Percentiles rank a stretch among this genome's conserved stretches.
phyloP scores from a whole-genome alignment of 2,329 filamentous ascomycete species.

The Magnaporthales sp. region DNA sequence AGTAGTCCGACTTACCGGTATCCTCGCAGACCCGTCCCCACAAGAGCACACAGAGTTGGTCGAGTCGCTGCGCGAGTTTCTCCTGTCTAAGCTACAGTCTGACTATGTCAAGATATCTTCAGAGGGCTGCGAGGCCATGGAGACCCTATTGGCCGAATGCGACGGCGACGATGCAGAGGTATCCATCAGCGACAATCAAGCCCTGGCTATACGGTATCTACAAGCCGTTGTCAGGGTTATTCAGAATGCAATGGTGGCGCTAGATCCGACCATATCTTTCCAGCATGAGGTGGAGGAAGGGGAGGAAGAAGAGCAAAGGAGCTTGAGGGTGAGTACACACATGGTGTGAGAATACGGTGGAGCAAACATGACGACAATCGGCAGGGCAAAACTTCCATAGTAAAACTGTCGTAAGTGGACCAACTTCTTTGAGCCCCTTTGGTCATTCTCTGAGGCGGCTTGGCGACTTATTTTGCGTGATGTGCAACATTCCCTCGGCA shows the following conservation, averaged over 20 bases:
- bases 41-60: slow-evolving; percentile 32
- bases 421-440: neutral
- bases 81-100: slow-evolving; percentile 27
- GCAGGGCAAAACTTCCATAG: neutral
- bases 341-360: neutral
- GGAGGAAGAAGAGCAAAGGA: neutral
- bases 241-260: slow-evolving; percentile 21
- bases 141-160: slow-evolving; percentile 15
- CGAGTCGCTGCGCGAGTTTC: slow-evolving; percentile 20
- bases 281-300: neutral
- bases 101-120: slow-evolving; percentile 35
- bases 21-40: slow-evolving; percentile 19
- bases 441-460: neutral
- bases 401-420: neutral
- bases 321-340: neutral
- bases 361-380: neutral
- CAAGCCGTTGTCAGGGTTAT: slow-evolving; percentile 38
- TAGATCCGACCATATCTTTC: slow-evolving; percentile 7
- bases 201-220: slow-evolving; percentile 39
- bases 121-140: neutral
- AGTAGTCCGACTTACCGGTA: slow-evolving; percentile 12
- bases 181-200: slow-evolving; percentile 31
- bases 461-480: neutral
- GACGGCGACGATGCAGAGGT: slow-evolving; percentile 24
- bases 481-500: too few relatives aligned